Percentiles rank a stretch among this genome's conserved stretches.
phyloP scores from a whole-genome alignment of 2,329 filamentous ascomycete species.

The Alternaria sp. region DNA sequence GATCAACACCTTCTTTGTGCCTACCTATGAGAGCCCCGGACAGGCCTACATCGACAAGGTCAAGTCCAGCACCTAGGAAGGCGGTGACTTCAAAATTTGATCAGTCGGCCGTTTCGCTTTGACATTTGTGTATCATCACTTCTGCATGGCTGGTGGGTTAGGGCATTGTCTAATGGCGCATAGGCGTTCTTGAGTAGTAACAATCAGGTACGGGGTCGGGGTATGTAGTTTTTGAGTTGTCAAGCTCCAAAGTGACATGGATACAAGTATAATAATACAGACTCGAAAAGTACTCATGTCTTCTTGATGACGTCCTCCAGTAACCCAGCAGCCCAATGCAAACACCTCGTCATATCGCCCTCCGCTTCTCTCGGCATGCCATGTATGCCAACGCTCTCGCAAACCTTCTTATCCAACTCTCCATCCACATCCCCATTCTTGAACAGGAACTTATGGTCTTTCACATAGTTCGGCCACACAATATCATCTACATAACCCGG shows the following conservation, averaged over 20 bases:
- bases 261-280: conserved; percentile 12
- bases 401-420: conserved; percentile 54
- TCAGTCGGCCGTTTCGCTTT: neutral
- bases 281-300: conserved; percentile 8
- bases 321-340: conserved; percentile 39
- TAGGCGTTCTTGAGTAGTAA: conserved; percentile 10
- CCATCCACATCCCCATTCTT: conserved; percentile 69
- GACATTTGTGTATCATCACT: conserved; percentile 16
- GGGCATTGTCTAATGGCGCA: conserved; percentile 17
- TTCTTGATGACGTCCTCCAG: conserved; percentile 27
- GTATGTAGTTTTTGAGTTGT: neutral
- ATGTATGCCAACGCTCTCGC: conserved; percentile 29
- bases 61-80: conserved; percentile 39
- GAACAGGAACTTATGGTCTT: conserved; percentile 83
- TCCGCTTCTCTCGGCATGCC: conserved; percentile 51
- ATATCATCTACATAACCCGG: conserved; percentile 92
- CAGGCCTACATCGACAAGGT: conserved; percentile 76
- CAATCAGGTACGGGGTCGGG: neutral
- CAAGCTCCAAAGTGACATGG: neutral
- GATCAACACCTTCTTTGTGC: conserved; percentile 77
- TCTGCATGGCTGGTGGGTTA: conserved; percentile 17
- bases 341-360: conserved; percentile 40
- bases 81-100: neutral
- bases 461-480: conserved; percentile 94
- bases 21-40: conserved; percentile 74